Evolutionary conservation across 306 rosid genomes (phyloP).

Genomic region (Citrullus mucosospermus): DNA sequence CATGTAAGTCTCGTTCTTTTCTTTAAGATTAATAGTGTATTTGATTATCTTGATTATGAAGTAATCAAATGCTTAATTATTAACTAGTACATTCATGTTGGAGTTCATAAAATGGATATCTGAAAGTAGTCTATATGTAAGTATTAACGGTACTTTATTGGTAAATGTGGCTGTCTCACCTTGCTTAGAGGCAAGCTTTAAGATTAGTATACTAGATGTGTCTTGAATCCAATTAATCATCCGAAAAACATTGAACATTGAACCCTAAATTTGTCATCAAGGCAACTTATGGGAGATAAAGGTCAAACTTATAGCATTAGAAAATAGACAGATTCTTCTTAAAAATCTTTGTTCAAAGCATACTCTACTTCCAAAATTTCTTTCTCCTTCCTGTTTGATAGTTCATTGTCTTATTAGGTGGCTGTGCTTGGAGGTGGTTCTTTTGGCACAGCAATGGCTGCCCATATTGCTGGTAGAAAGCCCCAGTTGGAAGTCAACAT

Average conservation of each 20-base stretch:
- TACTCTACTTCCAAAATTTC: background rate
- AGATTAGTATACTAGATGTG: background rate
- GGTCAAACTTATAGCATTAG: background rate
- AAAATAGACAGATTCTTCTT: background rate
- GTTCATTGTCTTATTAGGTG: constrained; percentile 26
- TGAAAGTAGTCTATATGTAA: background rate
- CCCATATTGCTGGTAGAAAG: constrained; percentile 76
- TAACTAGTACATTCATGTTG: background rate
- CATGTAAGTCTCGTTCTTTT: background rate
- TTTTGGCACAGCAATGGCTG: constrained; percentile 96
- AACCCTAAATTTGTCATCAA: background rate
- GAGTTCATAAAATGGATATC: background rate
- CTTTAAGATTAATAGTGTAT: background rate
- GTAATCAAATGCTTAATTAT: background rate
- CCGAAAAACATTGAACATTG: background rate
- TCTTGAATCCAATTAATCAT: background rate
- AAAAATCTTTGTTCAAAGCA: background rate
- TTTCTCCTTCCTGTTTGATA: background rate
- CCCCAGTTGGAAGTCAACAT: constrained; percentile 64
- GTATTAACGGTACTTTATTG: background rate
- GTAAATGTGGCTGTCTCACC: background rate
- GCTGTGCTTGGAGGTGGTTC: constrained; percentile 98
- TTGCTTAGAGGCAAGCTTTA: background rate
- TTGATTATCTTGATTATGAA: background rate
- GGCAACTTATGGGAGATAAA: background rate